phyloP scores from a whole-genome alignment of 106 monocot genomes.

The Phalaenopsis aphrodite region DNA sequence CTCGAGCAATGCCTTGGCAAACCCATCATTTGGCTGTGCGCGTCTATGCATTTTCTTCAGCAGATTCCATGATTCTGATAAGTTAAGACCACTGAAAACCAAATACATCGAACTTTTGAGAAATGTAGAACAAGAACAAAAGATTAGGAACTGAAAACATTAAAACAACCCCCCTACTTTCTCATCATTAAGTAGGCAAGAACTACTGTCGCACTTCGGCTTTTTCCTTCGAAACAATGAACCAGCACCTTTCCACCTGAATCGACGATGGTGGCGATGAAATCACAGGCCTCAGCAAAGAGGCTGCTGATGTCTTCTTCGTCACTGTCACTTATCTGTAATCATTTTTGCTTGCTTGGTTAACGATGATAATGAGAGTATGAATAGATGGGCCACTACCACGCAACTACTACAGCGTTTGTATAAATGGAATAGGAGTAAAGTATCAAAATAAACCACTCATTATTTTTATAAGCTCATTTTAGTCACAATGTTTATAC shows the following conservation, averaged over 20 bases:
- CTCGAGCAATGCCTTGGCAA: conserved; percentile 46
- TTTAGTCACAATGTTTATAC: too few species aligned
- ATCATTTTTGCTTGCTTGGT: neutral
- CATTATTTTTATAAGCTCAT: too few species aligned
- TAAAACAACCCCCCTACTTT: conserved; percentile 44
- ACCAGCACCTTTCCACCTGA: conserved; percentile 67
- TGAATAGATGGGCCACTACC: too few species aligned
- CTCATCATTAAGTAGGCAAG: conserved; percentile 79
- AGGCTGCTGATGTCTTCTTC: conserved; percentile 65
- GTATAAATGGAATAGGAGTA: neutral
- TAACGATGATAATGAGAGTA: neutral
- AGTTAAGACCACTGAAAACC: conserved; percentile 44
- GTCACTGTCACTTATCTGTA: conserved; percentile 76
- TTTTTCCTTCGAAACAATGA: conserved; percentile 96
- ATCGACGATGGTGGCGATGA: conserved; percentile 50
- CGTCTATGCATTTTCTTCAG: conserved; percentile 68
- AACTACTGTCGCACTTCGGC: conserved; percentile 82
- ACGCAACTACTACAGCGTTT: neutral
- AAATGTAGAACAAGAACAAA: neutral
- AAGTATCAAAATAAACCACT: too few species aligned
- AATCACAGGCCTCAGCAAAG: conserved; percentile 69
- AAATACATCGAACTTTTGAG: neutral
- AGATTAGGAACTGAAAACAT: neutral
- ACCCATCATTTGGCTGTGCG: conserved; percentile 92
- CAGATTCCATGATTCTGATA: conserved; percentile 61